Evolutionary conservation across 73 alveolate genomes (phyloP).

Genomic region (Paramecium sexaurelia): DNA sequence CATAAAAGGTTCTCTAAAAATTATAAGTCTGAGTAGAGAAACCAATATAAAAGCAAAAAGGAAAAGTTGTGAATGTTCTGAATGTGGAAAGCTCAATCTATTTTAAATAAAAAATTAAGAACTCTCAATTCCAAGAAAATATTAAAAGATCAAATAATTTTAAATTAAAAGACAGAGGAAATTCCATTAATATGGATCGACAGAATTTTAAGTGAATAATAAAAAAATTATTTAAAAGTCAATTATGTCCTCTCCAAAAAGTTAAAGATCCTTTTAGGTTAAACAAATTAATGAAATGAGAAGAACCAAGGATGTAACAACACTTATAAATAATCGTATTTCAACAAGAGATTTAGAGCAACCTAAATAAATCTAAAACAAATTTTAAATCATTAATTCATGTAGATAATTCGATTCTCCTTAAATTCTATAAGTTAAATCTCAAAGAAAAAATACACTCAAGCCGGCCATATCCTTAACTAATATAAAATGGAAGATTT

Average conservation of each 20-base stretch:
- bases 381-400: background rate
- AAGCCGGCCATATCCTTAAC: background rate
- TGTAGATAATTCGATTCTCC: constrained; percentile 9
- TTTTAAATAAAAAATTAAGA: background rate
- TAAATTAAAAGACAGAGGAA: background rate
- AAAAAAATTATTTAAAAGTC: background rate
- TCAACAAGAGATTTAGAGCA: constrained; percentile 15
- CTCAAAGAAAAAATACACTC: background rate
- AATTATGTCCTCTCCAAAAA: background rate
- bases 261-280: background rate
- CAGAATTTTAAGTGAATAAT: background rate
- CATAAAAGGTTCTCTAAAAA: background rate
- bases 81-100: background rate
- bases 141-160: background rate
- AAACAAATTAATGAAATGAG: background rate
- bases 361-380: background rate
- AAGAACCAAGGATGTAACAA: background rate
- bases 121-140: background rate
- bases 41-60: background rate
- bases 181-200: background rate
- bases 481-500: background rate
- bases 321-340: background rate
- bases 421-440: background rate
- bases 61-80: constrained; percentile 19
- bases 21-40: background rate